A percentile compares a stretch with the other conserved stretches of the same genome.
Conservation (phyloP, 202 grass and related monocot genomes). For the Brachypodium distachyon region DNA sequence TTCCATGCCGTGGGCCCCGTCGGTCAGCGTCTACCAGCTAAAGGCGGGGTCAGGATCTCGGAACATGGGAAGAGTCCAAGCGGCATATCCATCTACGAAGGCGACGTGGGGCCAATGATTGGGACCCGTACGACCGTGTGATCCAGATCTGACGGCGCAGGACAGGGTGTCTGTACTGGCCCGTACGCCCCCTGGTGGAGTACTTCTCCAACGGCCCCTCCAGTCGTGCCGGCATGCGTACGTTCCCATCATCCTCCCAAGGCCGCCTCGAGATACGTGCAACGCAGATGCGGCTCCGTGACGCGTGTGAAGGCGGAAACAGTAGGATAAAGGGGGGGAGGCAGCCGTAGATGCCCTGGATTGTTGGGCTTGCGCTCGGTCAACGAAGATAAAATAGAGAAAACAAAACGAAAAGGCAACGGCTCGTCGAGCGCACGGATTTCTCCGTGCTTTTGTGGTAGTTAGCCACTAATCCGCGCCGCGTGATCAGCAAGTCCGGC, state of each 20-base stretch:
- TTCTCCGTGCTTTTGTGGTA: neutral
- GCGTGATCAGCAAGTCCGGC: neutral
- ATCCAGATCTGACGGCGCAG: slow-evolving; percentile 31
- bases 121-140: slow-evolving; percentile 19
- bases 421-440: slow-evolving; percentile 21
- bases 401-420: neutral
- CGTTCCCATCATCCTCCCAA: neutral
- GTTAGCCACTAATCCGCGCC: slow-evolving; percentile 10
- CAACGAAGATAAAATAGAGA: slow-evolving; percentile 7
- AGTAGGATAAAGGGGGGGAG: neutral
- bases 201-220: neutral
- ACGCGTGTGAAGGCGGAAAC: neutral
- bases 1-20: neutral
- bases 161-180: neutral
- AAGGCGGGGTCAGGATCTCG: neutral
- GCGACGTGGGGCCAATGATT: slow-evolving; percentile 29
- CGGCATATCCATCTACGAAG: neutral
- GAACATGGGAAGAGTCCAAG: slow-evolving; percentile 1
- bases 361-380: neutral
- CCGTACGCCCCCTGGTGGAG: neutral
- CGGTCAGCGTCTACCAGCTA: neutral
- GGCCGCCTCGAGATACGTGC: slow-evolving; percentile 6
- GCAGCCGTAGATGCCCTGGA: neutral
- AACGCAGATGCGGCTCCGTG: neutral
- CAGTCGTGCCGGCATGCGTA: neutral